phyloP scores from a whole-genome alignment of 495 filamentous ascomycete species.

The Penicillium angulare region DNA sequence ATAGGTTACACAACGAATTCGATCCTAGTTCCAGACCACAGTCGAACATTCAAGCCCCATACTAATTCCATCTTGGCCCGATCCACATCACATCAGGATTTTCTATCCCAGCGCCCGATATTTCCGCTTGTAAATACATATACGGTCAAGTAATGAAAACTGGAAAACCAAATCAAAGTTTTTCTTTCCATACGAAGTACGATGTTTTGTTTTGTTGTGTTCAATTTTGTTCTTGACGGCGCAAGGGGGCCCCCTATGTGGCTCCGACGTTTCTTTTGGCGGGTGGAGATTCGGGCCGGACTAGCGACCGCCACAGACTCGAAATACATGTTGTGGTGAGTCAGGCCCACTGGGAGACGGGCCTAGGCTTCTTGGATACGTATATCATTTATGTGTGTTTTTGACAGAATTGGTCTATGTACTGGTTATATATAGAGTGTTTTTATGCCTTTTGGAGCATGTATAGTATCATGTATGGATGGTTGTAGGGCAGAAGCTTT shows the following conservation, averaged over 20 bases:
- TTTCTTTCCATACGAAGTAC: background rate
- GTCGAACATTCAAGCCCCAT: background rate
- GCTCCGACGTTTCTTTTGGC: background rate
- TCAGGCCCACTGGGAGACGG: background rate
- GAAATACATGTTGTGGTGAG: background rate
- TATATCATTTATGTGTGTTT: background rate
- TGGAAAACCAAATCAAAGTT: background rate
- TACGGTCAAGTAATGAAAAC: background rate
- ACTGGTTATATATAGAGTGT: no score
- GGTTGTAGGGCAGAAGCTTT: no score
- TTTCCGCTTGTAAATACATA: background rate
- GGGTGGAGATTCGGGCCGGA: background rate
- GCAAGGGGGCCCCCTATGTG: background rate
- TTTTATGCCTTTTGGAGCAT: no score
- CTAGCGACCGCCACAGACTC: conserved; percentile 5
- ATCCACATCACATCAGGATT: background rate
- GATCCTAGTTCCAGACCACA: background rate
- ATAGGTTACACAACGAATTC: background rate
- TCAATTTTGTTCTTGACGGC: background rate
- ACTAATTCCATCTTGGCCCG: background rate
- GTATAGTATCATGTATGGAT: no score
- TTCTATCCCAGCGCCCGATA: background rate
- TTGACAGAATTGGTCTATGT: background rate
- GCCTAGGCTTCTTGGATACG: background rate
- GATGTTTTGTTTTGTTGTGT: background rate